These are phyloP conservation scores for Kitagawia praeruptora DNA, from an alignment of 129 eudicot species.

Conservation along the genomic window DNA sequence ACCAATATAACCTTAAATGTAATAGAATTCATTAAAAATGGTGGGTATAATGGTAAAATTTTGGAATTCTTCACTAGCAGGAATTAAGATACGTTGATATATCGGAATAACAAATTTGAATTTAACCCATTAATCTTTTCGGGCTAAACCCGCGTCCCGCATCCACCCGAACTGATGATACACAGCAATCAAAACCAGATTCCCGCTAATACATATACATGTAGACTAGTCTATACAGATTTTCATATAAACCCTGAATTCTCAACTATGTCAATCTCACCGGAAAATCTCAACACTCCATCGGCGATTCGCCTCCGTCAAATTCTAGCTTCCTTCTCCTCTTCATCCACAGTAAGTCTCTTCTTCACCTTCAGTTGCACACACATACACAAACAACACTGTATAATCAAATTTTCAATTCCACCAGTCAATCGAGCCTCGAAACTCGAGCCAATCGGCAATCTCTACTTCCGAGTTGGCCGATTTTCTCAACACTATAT, in stretches of 20 bases:
- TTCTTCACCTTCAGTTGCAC: neutral
- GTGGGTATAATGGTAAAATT: no score
- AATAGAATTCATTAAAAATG: no score
- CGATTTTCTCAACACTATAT: slow-evolving; percentile 36
- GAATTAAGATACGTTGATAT: no score
- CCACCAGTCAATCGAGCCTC: slow-evolving; percentile 44
- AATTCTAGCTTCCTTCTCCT: slow-evolving; percentile 53
- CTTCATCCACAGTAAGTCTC: slow-evolving; percentile 35
- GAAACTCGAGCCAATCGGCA: slow-evolving; percentile 20
- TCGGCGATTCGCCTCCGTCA: slow-evolving; percentile 36
- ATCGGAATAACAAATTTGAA: no score
- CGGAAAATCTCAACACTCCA: neutral
- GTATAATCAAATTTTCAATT: neutral
- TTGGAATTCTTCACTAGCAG: no score
- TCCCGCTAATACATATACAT: neutral
- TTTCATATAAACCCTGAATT: neutral
- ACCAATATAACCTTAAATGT: no score
- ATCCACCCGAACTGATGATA: no score
- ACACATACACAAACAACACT: neutral
- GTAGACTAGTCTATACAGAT: neutral
- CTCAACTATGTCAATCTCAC: slow-evolving; percentile 2
- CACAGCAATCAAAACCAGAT: neutral
- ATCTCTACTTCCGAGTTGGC: slow-evolving; percentile 38
- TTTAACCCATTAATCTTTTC: no score
- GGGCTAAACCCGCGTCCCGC: no score